Conservation (phyloP, 805 yeast genomes). For the Monosporozyma solicola region DNA sequence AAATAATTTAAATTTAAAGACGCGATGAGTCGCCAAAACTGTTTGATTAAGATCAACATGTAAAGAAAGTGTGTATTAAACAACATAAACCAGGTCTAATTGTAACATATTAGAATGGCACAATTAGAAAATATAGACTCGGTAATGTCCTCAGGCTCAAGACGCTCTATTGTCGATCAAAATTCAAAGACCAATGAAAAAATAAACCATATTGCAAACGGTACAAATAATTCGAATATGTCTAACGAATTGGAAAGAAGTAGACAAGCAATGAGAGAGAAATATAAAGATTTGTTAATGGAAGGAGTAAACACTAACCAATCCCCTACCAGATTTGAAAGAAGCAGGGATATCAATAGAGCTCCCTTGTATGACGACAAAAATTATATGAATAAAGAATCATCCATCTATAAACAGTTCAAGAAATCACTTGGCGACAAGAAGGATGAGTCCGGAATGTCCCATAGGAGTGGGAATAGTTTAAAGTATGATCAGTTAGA, state of each 20-base stretch:
- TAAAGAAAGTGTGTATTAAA: background rate
- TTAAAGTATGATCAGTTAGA: constrained; percentile 10
- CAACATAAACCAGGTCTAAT: background rate
- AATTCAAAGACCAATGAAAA: background rate
- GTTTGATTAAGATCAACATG: background rate
- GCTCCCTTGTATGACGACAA: background rate
- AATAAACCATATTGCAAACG: background rate
- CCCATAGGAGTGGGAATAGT: constrained; percentile 2
- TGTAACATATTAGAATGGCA: background rate
- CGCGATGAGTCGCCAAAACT: background rate
- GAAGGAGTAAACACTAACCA: constrained; percentile 10
- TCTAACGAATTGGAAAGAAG: background rate
- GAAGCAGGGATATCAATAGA: background rate
- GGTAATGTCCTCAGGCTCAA: background rate
- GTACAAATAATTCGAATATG: background rate
- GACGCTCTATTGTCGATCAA: background rate
- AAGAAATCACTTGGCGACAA: background rate
- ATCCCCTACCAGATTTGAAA: background rate
- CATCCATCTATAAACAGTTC: background rate
- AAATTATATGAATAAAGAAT: background rate
- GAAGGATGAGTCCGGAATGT: background rate
- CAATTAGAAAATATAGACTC: background rate
- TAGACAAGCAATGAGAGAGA: constrained; percentile 1
- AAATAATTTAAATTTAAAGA: background rate
- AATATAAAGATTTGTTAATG: constrained; percentile 9